Percentiles rank a stretch among this genome's conserved stretches.
phyloP scores from a whole-genome alignment of 805 yeast genomes.

The Yueomyces sp. region DNA sequence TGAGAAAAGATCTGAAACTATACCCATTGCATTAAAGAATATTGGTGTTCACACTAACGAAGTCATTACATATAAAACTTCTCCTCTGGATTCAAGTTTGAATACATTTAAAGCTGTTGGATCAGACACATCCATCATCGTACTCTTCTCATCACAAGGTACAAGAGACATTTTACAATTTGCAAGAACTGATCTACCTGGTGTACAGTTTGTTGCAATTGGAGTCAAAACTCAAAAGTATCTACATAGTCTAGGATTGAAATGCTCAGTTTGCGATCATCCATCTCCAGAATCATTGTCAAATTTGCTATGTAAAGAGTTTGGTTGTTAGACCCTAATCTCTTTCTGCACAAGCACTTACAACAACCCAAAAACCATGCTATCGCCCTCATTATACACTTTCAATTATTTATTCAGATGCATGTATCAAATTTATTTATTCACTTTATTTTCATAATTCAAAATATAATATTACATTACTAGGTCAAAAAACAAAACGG shows the following conservation, averaged over 20 bases:
- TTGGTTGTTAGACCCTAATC: too few relatives aligned
- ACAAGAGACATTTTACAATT: slow-evolving; percentile 47
- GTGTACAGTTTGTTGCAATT: slow-evolving; percentile 45
- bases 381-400: too few relatives aligned
- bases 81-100: slow-evolving; percentile 33
- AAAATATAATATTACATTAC: background rate
- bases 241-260: slow-evolving; percentile 36
- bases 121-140: slow-evolving; percentile 42
- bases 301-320: too few relatives aligned
- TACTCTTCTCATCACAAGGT: slow-evolving; percentile 88
- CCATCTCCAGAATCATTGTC: background rate
- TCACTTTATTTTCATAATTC: background rate
- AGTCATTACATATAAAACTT: slow-evolving; percentile 57
- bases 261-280: background rate
- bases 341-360: too few relatives aligned
- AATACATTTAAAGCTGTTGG: slow-evolving; percentile 21
- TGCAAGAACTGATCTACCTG: slow-evolving; percentile 14
- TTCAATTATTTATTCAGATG: too few relatives aligned
- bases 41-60: slow-evolving; percentile 28
- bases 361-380: too few relatives aligned
- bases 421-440: background rate
- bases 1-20: slow-evolving; percentile 64
- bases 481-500: background rate
- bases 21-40: slow-evolving; percentile 44
- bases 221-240: slow-evolving; percentile 84